phyloP scores from a whole-genome alignment of 2,329 filamentous ascomycete species.

The Penicillium sp. region DNA sequence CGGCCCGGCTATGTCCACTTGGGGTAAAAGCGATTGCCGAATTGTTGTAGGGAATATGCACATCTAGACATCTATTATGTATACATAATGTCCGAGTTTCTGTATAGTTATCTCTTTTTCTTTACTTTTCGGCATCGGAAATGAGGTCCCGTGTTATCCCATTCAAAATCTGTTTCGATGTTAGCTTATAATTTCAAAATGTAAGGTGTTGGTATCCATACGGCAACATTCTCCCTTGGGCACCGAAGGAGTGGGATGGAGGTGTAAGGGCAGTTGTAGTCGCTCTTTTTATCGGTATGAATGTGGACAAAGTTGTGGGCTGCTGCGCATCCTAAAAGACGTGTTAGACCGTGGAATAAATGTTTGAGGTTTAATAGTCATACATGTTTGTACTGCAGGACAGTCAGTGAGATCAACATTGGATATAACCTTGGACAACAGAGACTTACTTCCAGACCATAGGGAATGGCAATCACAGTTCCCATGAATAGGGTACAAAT shows the following conservation, averaged over 20 bases:
- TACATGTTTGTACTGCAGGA: neutral
- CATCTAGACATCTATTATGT: neutral
- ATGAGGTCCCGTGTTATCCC: neutral
- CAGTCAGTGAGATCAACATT: neutral
- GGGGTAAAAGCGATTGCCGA: constrained; percentile 1
- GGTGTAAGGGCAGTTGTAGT: neutral
- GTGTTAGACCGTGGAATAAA: neutral
- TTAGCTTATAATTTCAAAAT: neutral
- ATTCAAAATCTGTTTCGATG: neutral
- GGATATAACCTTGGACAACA: neutral
- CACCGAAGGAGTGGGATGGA: constrained; percentile 2
- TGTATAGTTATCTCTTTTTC: neutral
- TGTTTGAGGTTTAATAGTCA: neutral
- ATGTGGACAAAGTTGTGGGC: constrained; percentile 3
- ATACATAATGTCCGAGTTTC: neutral
- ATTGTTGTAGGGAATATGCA: neutral
- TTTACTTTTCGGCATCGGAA: neutral
- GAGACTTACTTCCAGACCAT: constrained; percentile 1
- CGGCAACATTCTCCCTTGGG: constrained; percentile 9
- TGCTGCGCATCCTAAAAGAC: constrained; percentile 1
- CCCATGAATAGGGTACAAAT: constrained; percentile 4
- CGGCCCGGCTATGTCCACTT: neutral
- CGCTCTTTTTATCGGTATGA: constrained; percentile 7
- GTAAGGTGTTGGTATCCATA: neutral
- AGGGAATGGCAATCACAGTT: constrained; percentile 4